Percentiles rank a stretch among this genome's conserved stretches.
phyloP scores from a whole-genome alignment of 2,329 filamentous ascomycete genomes.

The Ophiostoma ulmi region DNA sequence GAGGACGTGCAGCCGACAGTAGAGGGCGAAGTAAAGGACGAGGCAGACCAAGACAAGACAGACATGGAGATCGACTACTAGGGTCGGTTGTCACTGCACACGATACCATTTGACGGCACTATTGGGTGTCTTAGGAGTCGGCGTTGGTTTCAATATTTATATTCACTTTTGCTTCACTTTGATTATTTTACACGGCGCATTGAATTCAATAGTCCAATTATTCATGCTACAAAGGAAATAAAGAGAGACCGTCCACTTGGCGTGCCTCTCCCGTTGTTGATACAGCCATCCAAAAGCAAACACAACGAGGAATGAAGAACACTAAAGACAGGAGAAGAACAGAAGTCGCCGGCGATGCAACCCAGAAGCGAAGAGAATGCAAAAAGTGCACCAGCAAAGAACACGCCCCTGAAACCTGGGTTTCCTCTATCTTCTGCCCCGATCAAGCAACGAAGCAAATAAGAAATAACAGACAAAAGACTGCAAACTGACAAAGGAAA shows the following conservation, averaged over 20 bases:
- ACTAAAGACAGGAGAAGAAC: not conserved
- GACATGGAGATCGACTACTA: constrained; percentile 12
- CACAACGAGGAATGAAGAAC: not conserved
- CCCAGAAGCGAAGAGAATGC: not conserved
- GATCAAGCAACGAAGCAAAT: not conserved
- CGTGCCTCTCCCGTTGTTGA: not conserved
- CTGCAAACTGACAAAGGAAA: not conserved
- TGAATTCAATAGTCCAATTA: constrained; percentile 17
- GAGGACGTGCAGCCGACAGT: not conserved
- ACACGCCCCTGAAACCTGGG: not conserved
- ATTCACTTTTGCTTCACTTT: not conserved
- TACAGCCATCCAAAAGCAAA: constrained; percentile 11
- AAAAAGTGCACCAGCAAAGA: constrained; percentile 9
- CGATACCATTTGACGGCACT: constrained; percentile 1
- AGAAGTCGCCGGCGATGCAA: constrained; percentile 5
- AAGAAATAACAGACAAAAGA: not conserved
- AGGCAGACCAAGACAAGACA: constrained; percentile 11
- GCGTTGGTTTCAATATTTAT: not conserved
- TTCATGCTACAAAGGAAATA: constrained; percentile 11
- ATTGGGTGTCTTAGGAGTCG: not conserved
- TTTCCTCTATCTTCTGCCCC: not conserved
- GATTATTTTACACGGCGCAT: not conserved
- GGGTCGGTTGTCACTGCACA: not conserved
- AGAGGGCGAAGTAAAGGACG: not conserved
- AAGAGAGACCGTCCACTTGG: not conserved